Evolutionary conservation across 1,284 basidiomycete genomes (phyloP).

Genomic region (Cryptococcus depauperatus): DNA sequence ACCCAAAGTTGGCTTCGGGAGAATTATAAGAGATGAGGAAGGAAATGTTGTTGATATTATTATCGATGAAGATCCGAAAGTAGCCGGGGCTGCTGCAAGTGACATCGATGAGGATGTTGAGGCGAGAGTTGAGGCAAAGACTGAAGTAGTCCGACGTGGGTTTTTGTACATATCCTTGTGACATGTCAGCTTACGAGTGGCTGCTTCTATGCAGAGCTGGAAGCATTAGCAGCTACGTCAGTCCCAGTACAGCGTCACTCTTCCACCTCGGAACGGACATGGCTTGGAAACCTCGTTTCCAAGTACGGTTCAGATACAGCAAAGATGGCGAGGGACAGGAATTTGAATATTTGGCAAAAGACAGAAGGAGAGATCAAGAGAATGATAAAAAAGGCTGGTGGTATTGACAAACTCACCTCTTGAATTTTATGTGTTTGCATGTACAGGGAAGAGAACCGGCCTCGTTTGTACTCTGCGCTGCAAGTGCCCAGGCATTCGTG

Average conservation of each 20-base stretch:
- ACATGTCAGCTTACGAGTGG: background rate
- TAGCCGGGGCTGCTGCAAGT: conserved; percentile 24
- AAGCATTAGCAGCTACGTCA: conserved; percentile 30
- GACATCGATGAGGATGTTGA: conserved; percentile 10
- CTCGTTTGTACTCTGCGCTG: no score
- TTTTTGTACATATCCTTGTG: conserved; percentile 3
- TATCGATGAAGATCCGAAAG: conserved; percentile 52
- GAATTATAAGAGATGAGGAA: conserved; percentile 71
- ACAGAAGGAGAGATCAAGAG: conserved; percentile 67
- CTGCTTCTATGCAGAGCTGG: conserved; percentile 30
- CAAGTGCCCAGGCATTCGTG: no score
- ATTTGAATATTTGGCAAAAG: conserved; percentile 74
- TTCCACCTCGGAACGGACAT: conserved; percentile 61
- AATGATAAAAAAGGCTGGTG: conserved; percentile 21
- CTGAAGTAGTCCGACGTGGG: conserved; percentile 44
- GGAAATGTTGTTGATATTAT: conserved; percentile 75
- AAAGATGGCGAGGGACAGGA: conserved; percentile 70
- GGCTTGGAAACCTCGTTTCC: conserved; percentile 59
- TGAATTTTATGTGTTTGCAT: no score
- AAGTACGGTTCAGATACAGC: conserved; percentile 67
- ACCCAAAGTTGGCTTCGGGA: conserved; percentile 57
- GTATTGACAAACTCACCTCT: conserved; percentile 16
- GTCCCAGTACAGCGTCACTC: conserved; percentile 54
- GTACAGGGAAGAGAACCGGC: no score
- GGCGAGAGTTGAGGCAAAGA: conserved; percentile 38